Conservation (phyloP, 176 grass and related monocot genomes). For the Guadua angustifolia region DNA sequence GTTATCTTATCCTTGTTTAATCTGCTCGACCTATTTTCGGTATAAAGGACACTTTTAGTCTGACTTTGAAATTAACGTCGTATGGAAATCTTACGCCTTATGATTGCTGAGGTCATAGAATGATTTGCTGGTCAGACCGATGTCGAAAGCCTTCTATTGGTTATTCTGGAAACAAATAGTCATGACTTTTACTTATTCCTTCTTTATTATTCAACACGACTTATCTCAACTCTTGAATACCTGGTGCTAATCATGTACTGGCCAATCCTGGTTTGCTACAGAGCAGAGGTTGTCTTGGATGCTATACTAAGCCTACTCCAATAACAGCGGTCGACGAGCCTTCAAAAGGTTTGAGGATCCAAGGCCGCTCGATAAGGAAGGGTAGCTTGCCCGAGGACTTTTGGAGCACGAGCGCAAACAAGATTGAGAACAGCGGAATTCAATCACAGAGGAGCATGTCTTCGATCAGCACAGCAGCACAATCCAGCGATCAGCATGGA, state of each 20-base stretch:
- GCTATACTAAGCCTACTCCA: conserved; percentile 75
- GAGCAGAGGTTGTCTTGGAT: conserved; percentile 98
- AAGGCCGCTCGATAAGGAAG: conserved; percentile 64
- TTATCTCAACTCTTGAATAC: not conserved
- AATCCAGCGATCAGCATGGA: conserved; percentile 52
- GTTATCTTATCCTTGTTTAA: conserved; percentile 43
- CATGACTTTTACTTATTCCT: not conserved
- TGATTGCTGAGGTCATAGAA: not conserved
- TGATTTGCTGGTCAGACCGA: not conserved
- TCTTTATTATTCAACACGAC: not conserved
- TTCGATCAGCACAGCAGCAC: conserved; percentile 71
- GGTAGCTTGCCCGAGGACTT: conserved; percentile 68
- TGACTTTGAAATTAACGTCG: conserved; percentile 29
- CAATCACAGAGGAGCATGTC: conserved; percentile 94
- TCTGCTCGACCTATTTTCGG: not conserved
- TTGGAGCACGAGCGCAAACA: conserved; percentile 74
- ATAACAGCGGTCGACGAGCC: conserved; percentile 80
- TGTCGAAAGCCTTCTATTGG: not conserved
- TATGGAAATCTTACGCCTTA: not conserved
- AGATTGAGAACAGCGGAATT: conserved; percentile 75
- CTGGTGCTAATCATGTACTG: conserved; percentile 58
- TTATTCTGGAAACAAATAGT: not conserved
- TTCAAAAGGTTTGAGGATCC: conserved; percentile 86
- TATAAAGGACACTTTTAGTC: conserved; percentile 5
- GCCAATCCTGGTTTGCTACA: conserved; percentile 82